Conservation (phyloP, 2,329 filamentous ascomycete species). For the Aureobasidium sp. region DNA sequence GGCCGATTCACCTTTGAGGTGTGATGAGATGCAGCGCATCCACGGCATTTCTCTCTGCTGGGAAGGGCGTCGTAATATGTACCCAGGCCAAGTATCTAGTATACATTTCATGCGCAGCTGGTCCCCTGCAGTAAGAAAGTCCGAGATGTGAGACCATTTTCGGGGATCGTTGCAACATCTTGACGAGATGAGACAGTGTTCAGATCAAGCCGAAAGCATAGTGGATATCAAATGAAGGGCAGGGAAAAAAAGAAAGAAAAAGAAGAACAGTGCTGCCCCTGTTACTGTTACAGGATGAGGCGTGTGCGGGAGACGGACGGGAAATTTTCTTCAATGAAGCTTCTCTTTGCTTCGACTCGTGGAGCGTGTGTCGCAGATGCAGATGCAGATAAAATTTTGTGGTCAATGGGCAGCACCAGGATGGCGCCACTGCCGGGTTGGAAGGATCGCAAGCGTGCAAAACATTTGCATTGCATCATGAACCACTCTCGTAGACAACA, state of each 20-base stretch:
- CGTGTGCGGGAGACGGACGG: slow-evolving; percentile 3
- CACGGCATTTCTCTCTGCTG: background rate
- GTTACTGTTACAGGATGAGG: slow-evolving; percentile 4
- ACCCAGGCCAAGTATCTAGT: background rate
- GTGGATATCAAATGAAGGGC: background rate
- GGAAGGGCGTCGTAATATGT: background rate
- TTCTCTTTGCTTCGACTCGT: slow-evolving; percentile 6
- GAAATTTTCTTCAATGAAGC: slow-evolving; percentile 5
- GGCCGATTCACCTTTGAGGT: background rate
- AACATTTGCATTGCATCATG: background rate
- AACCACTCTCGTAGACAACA: background rate
- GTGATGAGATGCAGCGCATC: slow-evolving; percentile 1
- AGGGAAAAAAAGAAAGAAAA: background rate
- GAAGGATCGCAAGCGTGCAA: background rate
- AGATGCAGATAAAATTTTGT: slow-evolving; percentile 1
- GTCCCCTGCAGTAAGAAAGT: slow-evolving; percentile 1
- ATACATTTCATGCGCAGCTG: background rate
- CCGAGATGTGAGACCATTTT: slow-evolving; percentile 2
- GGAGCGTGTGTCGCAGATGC: slow-evolving; percentile 1
- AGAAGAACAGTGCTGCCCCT: background rate
- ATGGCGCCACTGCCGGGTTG: slow-evolving; percentile 6
- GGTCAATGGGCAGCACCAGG: background rate
- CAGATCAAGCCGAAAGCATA: background rate
- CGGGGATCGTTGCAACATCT: slow-evolving; percentile 1
- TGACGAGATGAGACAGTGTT: background rate